Evolutionary conservation across 2,329 filamentous ascomycete species (phyloP).

Genomic region (Stagonosporopsis cucurbitacearum): DNA sequence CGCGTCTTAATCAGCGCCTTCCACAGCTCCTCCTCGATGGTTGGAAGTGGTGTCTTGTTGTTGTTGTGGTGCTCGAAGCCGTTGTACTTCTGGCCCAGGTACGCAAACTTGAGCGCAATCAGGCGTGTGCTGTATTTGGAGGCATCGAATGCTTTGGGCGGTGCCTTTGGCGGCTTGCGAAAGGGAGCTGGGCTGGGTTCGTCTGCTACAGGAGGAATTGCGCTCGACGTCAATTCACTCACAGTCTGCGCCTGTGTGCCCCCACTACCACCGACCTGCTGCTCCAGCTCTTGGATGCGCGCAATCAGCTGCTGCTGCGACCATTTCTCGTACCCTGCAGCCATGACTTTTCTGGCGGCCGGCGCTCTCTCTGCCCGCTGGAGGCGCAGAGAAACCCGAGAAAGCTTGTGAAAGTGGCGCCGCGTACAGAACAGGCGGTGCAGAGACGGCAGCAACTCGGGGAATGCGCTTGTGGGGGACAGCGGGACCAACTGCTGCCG

Average conservation of each 20-base stretch:
- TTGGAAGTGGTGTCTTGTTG: slow-evolving; percentile 72
- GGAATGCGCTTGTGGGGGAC: slow-evolving; percentile 30
- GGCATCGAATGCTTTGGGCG: slow-evolving; percentile 70
- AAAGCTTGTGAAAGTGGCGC: slow-evolving; percentile 44
- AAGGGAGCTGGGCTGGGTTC: slow-evolving; percentile 21
- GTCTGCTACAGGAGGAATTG: background rate
- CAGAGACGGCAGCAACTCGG: slow-evolving; percentile 34
- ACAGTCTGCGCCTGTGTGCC: slow-evolving; percentile 2
- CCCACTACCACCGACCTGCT: slow-evolving; percentile 15
- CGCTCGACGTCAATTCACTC: slow-evolving; percentile 5
- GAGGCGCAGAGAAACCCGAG: slow-evolving; percentile 36
- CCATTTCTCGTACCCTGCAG: slow-evolving; percentile 41
- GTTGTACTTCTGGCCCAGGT: slow-evolving; percentile 88
- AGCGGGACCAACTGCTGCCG: slow-evolving; percentile 29
- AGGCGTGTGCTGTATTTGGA: slow-evolving; percentile 81
- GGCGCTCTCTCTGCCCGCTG: slow-evolving; percentile 22
- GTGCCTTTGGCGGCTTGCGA: slow-evolving; percentile 44
- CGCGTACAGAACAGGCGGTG: slow-evolving; percentile 38
- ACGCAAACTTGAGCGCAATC: slow-evolving; percentile 92
- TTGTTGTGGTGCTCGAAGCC: slow-evolving; percentile 87
- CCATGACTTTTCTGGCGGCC: slow-evolving; percentile 28
- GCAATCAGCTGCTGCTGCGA: slow-evolving; percentile 44
- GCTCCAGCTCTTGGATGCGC: slow-evolving; percentile 43
- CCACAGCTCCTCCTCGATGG: slow-evolving; percentile 93
- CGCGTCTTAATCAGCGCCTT: slow-evolving; percentile 83